These are phyloP conservation scores for Rhododendron henanense DNA, from an alignment of 148 eudicot species.

Conservation along the genomic window DNA sequence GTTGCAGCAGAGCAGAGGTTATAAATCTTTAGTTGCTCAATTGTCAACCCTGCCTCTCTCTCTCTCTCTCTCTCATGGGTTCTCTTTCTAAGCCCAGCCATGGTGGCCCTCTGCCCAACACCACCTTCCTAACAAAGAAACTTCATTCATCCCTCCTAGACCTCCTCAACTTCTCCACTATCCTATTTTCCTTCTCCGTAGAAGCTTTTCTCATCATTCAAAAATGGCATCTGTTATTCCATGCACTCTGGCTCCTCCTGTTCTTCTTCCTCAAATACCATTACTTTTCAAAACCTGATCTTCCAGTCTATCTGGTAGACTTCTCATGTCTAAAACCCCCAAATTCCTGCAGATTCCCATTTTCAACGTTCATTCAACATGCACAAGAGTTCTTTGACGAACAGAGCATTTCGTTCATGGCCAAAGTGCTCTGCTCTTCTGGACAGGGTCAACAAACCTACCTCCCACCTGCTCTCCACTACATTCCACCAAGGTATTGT, in stretches of 20 bases:
- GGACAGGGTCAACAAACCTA: constrained; percentile 62
- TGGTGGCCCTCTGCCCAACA: neutral
- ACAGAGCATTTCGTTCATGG: constrained; percentile 47
- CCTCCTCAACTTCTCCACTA: constrained; percentile 24
- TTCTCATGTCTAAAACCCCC: constrained; percentile 73
- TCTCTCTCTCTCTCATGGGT: constrained; percentile 4
- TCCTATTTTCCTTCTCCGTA: constrained; percentile 21
- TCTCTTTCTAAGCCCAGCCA: neutral
- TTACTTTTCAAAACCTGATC: constrained; percentile 16
- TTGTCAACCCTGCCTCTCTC: neutral
- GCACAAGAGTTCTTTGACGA: constrained; percentile 21
- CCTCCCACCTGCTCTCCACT: constrained; percentile 67
- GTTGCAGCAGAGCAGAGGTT: neutral
- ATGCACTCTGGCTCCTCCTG: constrained; percentile 17
- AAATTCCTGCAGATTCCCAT: constrained; percentile 47
- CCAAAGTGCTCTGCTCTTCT: constrained; percentile 49
- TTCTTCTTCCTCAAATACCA: constrained; percentile 4
- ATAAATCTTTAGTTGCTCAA: neutral
- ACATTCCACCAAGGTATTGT: constrained; percentile 47
- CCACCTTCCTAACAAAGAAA: constrained; percentile 5
- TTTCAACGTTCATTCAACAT: constrained; percentile 52
- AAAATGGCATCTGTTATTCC: constrained; percentile 28
- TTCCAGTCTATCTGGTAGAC: constrained; percentile 52
- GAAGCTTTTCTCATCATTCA: constrained; percentile 32
- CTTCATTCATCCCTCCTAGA: constrained; percentile 10